These are phyloP conservation scores for Pleodorina starrii DNA, from an alignment of 139 green algal genomes.

Conservation along the genomic window DNA sequence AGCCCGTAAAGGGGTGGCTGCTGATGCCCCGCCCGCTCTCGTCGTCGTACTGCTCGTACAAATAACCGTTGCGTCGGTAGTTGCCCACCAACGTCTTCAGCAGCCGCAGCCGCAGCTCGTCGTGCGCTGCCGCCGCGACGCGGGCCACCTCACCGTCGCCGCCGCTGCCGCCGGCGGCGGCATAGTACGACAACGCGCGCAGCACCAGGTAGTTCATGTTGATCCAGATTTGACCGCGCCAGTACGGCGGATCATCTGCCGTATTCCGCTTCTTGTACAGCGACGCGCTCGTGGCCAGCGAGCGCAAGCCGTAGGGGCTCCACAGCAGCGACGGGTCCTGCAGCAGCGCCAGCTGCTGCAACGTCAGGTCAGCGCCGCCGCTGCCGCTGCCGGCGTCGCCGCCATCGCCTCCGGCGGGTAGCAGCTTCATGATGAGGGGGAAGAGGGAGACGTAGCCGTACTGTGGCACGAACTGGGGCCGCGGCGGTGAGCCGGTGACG, in stretches of 20 bases:
- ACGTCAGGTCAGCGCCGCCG: not conserved
- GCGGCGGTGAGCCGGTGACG: constrained; percentile 50
- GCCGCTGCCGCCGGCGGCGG: not conserved
- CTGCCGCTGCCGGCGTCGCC: not conserved
- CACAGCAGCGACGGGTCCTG: constrained; percentile 76
- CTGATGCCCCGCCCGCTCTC: constrained; percentile 80
- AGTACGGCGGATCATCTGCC: constrained; percentile 94
- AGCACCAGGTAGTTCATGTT: constrained; percentile 97
- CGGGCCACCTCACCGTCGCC: constrained; percentile 1
- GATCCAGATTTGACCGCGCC: constrained; percentile 93
- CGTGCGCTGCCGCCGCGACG: constrained; percentile 60
- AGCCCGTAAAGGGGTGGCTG: constrained; percentile 95
- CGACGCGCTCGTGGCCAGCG: constrained; percentile 58
- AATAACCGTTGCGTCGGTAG: constrained; percentile 82
- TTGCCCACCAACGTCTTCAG: constrained; percentile 80
- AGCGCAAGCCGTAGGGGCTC: constrained; percentile 86
- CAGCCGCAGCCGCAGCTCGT: constrained; percentile 73
- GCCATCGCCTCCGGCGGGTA: constrained; percentile 64
- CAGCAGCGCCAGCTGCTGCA: constrained; percentile 75
- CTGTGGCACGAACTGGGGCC: constrained; percentile 79
- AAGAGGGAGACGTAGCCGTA: constrained; percentile 95
- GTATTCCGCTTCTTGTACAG: constrained; percentile 92
- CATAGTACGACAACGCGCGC: constrained; percentile 65
- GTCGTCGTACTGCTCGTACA: constrained; percentile 96
- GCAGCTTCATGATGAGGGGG: constrained; percentile 89